A percentile compares a stretch with the other conserved stretches of the same genome.
Conservation (phyloP, 208 protist species). For the Trypanosomatidae sp. region DNA sequence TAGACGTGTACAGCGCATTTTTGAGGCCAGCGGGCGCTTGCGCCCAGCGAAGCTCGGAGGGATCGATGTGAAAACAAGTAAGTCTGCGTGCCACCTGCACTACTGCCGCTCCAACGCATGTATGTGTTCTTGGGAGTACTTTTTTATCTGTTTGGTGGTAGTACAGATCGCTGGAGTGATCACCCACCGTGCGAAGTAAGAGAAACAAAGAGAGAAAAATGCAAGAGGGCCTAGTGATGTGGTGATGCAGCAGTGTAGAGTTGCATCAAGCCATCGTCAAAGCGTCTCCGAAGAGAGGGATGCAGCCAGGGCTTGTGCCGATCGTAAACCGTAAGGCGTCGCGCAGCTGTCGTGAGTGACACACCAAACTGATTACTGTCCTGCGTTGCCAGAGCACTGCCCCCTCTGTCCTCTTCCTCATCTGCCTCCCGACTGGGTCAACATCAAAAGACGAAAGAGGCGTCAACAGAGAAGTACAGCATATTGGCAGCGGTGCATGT, state of each 20-base stretch:
- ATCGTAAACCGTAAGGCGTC: neutral
- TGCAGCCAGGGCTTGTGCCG: neutral
- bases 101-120: neutral
- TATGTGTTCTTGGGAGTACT: conserved; percentile 2
- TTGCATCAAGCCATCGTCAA: neutral
- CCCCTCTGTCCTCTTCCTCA: neutral
- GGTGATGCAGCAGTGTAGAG: neutral
- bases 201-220: neutral
- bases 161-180: neutral
- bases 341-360: neutral
- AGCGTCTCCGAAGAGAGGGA: neutral
- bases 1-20: conserved; percentile 43
- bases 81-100: neutral
- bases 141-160: neutral
- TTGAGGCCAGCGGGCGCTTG: neutral
- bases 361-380: neutral
- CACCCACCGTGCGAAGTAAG: neutral
- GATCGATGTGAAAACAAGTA: neutral
- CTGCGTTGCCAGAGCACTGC: neutral
- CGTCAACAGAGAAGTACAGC: neutral
- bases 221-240: neutral
- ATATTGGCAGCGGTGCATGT: neutral
- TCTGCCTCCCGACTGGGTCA: neutral
- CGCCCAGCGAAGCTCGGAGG: neutral
- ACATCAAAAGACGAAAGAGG: neutral